A percentile compares a stretch with the other conserved stretches of the same genome.
These are phyloP conservation scores for Oryza rufipogon DNA, from an alignment of 176 grass and related monocot species.

Conservation along the genomic window DNA sequence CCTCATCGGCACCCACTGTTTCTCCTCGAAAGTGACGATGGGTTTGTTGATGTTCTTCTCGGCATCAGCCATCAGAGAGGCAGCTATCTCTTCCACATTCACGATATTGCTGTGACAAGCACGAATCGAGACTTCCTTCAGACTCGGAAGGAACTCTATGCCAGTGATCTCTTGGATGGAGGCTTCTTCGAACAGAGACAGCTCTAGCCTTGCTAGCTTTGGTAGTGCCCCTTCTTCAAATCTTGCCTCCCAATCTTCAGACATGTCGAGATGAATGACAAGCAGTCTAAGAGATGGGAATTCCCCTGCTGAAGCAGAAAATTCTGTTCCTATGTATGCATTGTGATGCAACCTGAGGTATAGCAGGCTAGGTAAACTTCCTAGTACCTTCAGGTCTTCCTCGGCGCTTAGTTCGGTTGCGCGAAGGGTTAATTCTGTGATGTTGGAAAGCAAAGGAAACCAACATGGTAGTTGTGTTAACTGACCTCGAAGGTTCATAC, in stretches of 20 bases:
- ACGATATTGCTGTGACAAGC: background rate
- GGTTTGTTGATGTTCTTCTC: background rate
- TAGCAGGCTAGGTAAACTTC: conserved; percentile 26
- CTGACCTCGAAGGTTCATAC: conserved; percentile 34
- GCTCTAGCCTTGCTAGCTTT: conserved; percentile 37
- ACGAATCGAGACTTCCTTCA: conserved; percentile 11
- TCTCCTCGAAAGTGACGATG: conserved; percentile 16
- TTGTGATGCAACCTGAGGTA: conserved; percentile 45
- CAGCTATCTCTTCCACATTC: background rate
- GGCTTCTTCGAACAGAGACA: conserved; percentile 24
- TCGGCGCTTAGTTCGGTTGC: conserved; percentile 31
- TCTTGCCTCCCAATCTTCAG: background rate
- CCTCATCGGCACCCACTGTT: conserved; percentile 15
- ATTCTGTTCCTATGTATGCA: conserved; percentile 17
- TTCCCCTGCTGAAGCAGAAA: conserved; percentile 24
- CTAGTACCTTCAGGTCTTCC: conserved; percentile 31
- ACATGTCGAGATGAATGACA: conserved; percentile 23
- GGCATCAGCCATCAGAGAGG: conserved; percentile 12
- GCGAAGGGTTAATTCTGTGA: conserved; percentile 37
- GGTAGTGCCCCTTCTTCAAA: conserved; percentile 29
- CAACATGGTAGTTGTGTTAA: conserved; percentile 37
- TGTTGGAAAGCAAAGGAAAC: conserved; percentile 23
- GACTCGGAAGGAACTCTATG: conserved; percentile 31
- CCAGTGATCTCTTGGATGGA: conserved; percentile 30
- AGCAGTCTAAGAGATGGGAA: conserved; percentile 41